Base-by-base conservation (phyloP, 257 asterid genomes). In the Primulina eburnea region DNA sequence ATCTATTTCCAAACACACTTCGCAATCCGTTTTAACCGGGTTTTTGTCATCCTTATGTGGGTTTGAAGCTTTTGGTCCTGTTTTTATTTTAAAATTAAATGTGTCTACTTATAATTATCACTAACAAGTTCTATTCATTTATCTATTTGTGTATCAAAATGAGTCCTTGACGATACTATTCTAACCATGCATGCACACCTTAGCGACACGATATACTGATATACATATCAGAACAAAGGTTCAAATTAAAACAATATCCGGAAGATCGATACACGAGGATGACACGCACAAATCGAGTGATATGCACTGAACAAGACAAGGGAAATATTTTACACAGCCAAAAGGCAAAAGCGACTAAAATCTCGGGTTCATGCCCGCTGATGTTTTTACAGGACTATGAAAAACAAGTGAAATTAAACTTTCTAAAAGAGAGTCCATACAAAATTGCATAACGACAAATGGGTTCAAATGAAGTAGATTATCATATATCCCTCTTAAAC, bases 381-480 rank as follows among this genome's bases (percentile, higher is more conserved):
- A 12, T 43, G 53, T 43, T 43, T 43, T 20, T 16, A 47, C 56
- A 1, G 20, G 18, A 14, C 20, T 18, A 16, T 14, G 56, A 47
- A 47, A 47, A 47, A 47, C 20, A 47, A 47, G 56, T 47, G 16
- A 47, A 20, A 47, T 47, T 47, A 16, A 20, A 14, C 20, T 47
- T 14, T 16, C 14, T 47, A 47, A 16, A 47, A 47, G 56, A 20
- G 56, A 16, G 56, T 47, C 20, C 1, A 16, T 47, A 47, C 56
- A 47, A 47, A 47, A 14, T 20, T 47, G 56, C 56, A 47, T 53
- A 43, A 28, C 64, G 43, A 64, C 28, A 40, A 28, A 24, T 2
- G 34, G 72, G 50, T 56, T 60, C 30, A 65, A 64, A 65, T 12
- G 57, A 59, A 62, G 75, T 61, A 28, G 55, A 76, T 61, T 28